Percentiles rank a stretch among this genome's conserved stretches.
phyloP scores from a whole-genome alignment of 164 flowering plant species.

The Tetracentron sinense region DNA sequence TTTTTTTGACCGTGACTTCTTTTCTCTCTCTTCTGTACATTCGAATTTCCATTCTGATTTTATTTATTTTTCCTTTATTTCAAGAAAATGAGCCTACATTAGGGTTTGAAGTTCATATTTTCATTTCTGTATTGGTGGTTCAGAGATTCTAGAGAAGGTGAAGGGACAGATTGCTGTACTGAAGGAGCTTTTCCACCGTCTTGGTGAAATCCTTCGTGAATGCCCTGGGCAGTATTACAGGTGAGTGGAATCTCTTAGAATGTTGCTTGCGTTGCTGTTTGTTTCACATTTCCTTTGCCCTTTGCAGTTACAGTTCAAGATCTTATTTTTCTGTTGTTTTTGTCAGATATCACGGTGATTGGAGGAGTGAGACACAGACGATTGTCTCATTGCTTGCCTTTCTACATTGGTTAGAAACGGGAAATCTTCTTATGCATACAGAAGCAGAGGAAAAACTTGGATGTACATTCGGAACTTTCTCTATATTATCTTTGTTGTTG shows the following conservation, averaged over 20 bases:
- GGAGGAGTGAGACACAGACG: slow-evolving; percentile 89
- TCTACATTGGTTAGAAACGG: slow-evolving; percentile 91
- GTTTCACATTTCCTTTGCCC: neutral
- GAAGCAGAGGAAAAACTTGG: slow-evolving; percentile 86
- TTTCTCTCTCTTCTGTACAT: too few relatives aligned
- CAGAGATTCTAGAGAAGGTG: slow-evolving; percentile 75
- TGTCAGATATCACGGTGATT: slow-evolving; percentile 87
- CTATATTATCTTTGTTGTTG: neutral
- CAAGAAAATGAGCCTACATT: neutral
- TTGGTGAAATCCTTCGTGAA: slow-evolving; percentile 59
- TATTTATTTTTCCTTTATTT: neutral
- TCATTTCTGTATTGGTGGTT: neutral
- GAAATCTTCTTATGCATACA: slow-evolving; percentile 60
- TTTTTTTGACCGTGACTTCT: too few relatives aligned
- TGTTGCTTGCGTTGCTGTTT: too few relatives aligned
- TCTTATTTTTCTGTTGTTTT: slow-evolving; percentile 7
- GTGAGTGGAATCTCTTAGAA: slow-evolving; percentile 27
- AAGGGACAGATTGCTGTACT: slow-evolving; percentile 48
- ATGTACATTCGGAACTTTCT: slow-evolving; percentile 38
- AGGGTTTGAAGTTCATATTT: neutral
- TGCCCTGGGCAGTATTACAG: slow-evolving; percentile 85
- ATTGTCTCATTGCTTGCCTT: slow-evolving; percentile 81
- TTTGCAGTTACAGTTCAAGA: neutral
- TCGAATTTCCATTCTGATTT: too few relatives aligned
- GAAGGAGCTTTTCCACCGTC: slow-evolving; percentile 47